A percentile compares a stretch with the other conserved stretches of the same genome.
Conservation (phyloP, 2,329 filamentous ascomycete species). For the Fusarium solani-melongenae region DNA sequence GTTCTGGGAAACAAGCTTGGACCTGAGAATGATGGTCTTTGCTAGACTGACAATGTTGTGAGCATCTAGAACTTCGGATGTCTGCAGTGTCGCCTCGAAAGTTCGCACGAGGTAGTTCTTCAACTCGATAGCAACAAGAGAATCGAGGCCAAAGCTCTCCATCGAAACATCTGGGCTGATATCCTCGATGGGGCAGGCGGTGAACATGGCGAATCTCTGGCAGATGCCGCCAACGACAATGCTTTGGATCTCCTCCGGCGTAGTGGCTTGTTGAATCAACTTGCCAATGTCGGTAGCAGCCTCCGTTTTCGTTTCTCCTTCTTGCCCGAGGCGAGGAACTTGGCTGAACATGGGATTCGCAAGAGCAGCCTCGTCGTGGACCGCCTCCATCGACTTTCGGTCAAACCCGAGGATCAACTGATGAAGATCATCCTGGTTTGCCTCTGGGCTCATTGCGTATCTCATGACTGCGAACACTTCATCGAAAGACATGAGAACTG, state of each 20-base stretch:
- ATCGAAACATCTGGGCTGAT: conserved; percentile 21
- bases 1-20: conserved; percentile 11
- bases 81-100: conserved; percentile 25
- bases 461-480: conserved; percentile 17
- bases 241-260: conserved; percentile 4
- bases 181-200: conserved; percentile 16
- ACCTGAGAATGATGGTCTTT: conserved; percentile 17
- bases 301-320: conserved; percentile 8
- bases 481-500: conserved; percentile 20
- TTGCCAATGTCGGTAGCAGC: conserved; percentile 12
- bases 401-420: conserved; percentile 25
- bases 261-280: conserved; percentile 18
- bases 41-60: conserved; percentile 17
- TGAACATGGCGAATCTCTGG: conserved; percentile 26
- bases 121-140: conserved; percentile 29
- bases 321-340: conserved; percentile 5
- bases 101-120: conserved; percentile 27
- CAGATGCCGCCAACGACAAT: conserved; percentile 16
- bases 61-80: conserved; percentile 22
- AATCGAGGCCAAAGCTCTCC: conserved; percentile 26
- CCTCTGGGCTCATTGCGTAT: conserved; percentile 18
- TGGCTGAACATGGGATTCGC: conserved; percentile 23
- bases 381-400: conserved; percentile 18
- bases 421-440: background rate
- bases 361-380: conserved; percentile 16